Conservation (phyloP, 345 rosid species). For the Brassica rapa region DNA sequence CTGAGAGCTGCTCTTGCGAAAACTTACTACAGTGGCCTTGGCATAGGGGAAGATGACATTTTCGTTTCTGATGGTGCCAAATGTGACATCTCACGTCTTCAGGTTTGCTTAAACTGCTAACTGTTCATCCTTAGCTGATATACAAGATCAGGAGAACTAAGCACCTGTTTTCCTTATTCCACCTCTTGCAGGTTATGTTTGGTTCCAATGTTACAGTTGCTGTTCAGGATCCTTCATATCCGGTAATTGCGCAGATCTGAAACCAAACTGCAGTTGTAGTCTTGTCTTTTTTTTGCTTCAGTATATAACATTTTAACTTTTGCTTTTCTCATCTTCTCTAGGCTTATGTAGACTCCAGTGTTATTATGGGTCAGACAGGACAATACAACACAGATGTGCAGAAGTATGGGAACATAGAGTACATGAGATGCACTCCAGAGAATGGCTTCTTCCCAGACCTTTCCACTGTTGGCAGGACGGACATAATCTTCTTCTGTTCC, state of each 20-base stretch:
- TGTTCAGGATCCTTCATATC: slow-evolving; percentile 95
- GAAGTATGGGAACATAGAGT: slow-evolving; percentile 71
- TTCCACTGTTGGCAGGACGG: slow-evolving; percentile 65
- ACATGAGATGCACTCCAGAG: slow-evolving; percentile 90
- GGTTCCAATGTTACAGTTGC: slow-evolving; percentile 83
- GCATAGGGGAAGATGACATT: slow-evolving; percentile 78
- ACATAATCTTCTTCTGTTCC: slow-evolving; percentile 89
- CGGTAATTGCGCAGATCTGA: background rate
- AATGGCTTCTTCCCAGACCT: slow-evolving; percentile 96
- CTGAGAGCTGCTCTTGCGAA: slow-evolving; percentile 79
- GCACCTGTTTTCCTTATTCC: slow-evolving; percentile 20
- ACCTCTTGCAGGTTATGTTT: slow-evolving; percentile 64
- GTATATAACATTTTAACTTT: background rate
- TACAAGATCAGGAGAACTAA: background rate
- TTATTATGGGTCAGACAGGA: slow-evolving; percentile 92
- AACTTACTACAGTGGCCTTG: slow-evolving; percentile 70
- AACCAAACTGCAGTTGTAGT: background rate
- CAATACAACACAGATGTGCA: slow-evolving; percentile 59
- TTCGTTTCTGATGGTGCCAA: slow-evolving; percentile 99
- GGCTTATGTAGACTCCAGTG: slow-evolving; percentile 94
- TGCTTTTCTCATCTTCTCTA: background rate
- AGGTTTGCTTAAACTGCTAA: slow-evolving; percentile 49
- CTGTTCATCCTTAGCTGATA: background rate
- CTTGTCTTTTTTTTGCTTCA: background rate
- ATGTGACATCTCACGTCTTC: slow-evolving; percentile 94